Conservation (phyloP, 441 rosid species). For the Arabidopsis lyrata region DNA sequence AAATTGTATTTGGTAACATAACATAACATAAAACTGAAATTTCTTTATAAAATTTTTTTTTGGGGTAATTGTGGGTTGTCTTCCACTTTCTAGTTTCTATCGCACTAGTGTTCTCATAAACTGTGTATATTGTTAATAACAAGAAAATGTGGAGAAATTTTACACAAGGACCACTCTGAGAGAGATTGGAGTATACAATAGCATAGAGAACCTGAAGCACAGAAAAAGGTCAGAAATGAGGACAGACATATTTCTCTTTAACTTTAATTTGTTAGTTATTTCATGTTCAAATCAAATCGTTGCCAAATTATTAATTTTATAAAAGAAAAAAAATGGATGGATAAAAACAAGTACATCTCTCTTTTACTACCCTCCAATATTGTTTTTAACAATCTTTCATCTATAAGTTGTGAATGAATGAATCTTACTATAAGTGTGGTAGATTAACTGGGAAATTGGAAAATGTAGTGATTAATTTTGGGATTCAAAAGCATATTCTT, state of each 20-base stretch:
- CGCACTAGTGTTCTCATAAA: constrained; percentile 35
- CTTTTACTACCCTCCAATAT: background rate
- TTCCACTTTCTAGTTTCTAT: constrained; percentile 35
- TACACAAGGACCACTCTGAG: constrained; percentile 33
- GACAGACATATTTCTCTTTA: constrained; percentile 16
- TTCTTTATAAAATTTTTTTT: background rate
- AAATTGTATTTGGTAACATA: background rate
- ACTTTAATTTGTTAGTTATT: background rate
- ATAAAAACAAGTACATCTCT: background rate
- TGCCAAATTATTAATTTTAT: background rate
- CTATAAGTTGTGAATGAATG: constrained; percentile 6
- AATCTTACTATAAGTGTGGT: constrained; percentile 13
- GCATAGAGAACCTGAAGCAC: constrained; percentile 39
- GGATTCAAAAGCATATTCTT: constrained; percentile 22
- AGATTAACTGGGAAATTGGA: background rate
- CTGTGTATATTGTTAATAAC: background rate
- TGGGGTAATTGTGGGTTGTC: constrained; percentile 36
- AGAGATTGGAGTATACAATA: constrained; percentile 36
- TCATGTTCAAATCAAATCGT: background rate
- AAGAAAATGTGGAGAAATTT: background rate
- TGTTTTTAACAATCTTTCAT: background rate
- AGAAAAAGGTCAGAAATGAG: constrained; percentile 25
- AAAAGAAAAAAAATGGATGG: background rate
- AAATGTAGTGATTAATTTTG: constrained; percentile 14
- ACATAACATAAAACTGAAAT: background rate